Conservation (phyloP, 73 alveolate species). For the Breviolum minutum region DNA sequence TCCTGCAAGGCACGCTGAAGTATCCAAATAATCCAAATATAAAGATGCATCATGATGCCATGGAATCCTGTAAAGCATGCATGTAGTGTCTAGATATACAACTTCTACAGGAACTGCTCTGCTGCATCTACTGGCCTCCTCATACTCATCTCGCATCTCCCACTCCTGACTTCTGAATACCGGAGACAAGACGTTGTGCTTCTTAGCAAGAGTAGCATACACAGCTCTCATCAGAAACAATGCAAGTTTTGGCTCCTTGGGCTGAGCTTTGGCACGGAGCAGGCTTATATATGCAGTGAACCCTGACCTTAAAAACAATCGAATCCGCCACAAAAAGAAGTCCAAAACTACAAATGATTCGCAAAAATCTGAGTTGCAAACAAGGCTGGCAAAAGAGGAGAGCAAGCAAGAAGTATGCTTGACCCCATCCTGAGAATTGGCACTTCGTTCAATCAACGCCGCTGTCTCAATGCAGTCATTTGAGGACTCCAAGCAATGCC, state of each 20-base stretch:
- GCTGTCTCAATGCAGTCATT: too few species aligned
- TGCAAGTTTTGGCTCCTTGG: neutral
- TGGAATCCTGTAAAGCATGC: neutral
- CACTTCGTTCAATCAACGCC: neutral
- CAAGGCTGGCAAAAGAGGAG: conserved; percentile 32
- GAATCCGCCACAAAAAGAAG: neutral
- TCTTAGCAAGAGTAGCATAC: neutral
- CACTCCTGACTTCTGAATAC: neutral
- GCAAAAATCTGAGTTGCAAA: neutral
- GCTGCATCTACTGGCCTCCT: neutral
- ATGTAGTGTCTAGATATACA: neutral
- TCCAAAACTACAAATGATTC: neutral
- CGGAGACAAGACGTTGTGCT: neutral
- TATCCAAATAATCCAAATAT: too few species aligned
- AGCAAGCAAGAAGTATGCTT: conserved; percentile 16
- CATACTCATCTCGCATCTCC: conserved; percentile 6
- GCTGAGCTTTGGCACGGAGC: conserved; percentile 27
- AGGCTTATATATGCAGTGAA: conserved; percentile 8
- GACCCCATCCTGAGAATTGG: conserved; percentile 30
- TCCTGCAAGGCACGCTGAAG: too few species aligned
- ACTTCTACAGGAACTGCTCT: neutral
- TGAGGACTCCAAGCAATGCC: too few species aligned
- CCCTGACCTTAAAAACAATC: neutral
- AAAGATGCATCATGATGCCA: neutral
- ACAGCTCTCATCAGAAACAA: neutral